Base-by-base conservation (phyloP, 1,284 basidiomycete genomes). In the Trichosporon faecale region DNA sequence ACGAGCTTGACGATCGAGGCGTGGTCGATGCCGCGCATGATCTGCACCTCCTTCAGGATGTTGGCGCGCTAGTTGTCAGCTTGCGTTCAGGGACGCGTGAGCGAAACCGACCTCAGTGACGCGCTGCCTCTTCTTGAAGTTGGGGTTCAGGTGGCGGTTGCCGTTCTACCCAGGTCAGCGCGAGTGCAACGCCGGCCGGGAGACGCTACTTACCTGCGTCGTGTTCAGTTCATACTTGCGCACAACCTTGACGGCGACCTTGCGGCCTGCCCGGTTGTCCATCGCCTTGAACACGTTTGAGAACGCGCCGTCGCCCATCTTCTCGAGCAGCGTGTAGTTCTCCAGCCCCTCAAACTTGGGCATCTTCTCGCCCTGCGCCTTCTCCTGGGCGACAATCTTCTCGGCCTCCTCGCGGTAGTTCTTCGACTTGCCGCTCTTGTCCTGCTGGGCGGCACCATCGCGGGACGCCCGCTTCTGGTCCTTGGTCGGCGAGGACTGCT, bases 21-120 rank as follows among this genome's bases (percentile, higher is more conserved):
- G 80, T 99, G 95, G 75, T 91, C 91, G 72, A 90, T 91, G 25
- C 94, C 94, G 37, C 96, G 92, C 97, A 99, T 99, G 78, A 99
- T 99, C 84, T 98, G 95, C 5, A 99, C 97, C 89, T 99, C 97
- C 88, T 99, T 99, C 76, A 99, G 89, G 70, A 99, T 98, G 82
- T 98, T 98, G 73, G 95, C 91, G 75, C 97, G 93, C 95, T 99
- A 85, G 75, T 5, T 31, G 67, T 72, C 55, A 72, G 71, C 63
- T 6, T 33, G n/a, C 23, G 12, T 14, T 44, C 1, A 18, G 46
- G 12, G 7, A 12, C 55, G 27, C 52, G 12, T 27, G 12, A 27
- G 52, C 27, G 55, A 67, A 67, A 83, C 85, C 77, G 79, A 95
- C 94, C 94, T 96, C 94, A 87, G 92, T 96, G 82, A 91, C 91